Percentiles rank a stretch among this genome's conserved stretches.
Evolutionary conservation across 352 stramenopile genomes (phyloP).

Genomic region (Globisporangium sylvaticum): DNA sequence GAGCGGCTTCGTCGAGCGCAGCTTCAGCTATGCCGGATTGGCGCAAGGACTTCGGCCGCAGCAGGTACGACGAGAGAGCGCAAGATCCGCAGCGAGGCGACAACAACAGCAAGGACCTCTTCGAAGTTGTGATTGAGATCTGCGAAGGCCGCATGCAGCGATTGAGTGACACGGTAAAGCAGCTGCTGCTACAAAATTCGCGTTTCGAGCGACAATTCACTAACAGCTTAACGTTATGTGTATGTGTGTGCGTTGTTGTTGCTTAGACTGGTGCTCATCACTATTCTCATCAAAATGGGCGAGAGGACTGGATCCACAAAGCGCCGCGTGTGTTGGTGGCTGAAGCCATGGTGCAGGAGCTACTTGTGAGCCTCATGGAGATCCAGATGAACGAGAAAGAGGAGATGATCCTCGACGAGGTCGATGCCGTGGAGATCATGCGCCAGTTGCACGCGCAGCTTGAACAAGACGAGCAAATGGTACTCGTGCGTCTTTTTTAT

Average conservation of each 20-base stretch:
- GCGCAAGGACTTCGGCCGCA: constrained; percentile 17
- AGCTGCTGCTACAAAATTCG: background rate
- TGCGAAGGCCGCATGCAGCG: constrained; percentile 50
- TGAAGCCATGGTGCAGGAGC: constrained; percentile 63
- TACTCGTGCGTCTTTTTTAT: constrained; percentile 4
- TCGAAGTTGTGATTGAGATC: constrained; percentile 44
- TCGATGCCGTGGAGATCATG: constrained; percentile 57
- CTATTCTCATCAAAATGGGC: background rate
- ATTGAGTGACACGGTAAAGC: constrained; percentile 17
- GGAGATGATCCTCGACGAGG: constrained; percentile 47
- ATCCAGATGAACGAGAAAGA: constrained; percentile 56
- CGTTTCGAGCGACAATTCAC: background rate
- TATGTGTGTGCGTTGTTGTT: background rate
- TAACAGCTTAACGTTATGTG: background rate
- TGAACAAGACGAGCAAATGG: constrained; percentile 40
- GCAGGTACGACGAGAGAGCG: background rate
- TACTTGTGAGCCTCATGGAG: constrained; percentile 52
- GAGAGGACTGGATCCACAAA: constrained; percentile 20
- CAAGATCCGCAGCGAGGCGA: background rate
- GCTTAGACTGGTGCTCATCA: background rate
- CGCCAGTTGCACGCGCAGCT: constrained; percentile 39
- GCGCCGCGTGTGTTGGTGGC: constrained; percentile 44
- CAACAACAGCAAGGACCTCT: constrained; percentile 24
- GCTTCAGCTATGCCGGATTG: constrained; percentile 9
- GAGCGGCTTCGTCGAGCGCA: constrained; percentile 18